These are phyloP conservation scores for Heliocybe sulcata DNA, from an alignment of 1,284 basidiomycete species.

Conservation along the genomic window DNA sequence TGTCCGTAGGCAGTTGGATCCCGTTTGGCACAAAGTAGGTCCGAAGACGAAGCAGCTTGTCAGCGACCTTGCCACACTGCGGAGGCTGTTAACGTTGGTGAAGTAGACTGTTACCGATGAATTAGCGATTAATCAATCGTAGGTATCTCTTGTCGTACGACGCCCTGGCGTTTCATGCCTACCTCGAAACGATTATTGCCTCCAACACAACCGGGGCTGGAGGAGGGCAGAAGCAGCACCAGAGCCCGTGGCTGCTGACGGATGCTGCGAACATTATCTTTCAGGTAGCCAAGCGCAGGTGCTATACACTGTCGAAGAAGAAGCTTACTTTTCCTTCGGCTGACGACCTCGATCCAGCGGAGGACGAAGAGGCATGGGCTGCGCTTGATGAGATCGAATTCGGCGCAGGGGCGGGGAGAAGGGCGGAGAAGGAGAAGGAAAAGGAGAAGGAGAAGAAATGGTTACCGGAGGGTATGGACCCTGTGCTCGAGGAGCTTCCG, in stretches of 20 bases:
- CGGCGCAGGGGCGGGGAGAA: slow-evolving; percentile 10
- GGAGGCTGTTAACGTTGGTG: slow-evolving; percentile 76
- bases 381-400: slow-evolving; percentile 56
- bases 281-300: slow-evolving; percentile 71
- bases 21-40: slow-evolving; percentile 96
- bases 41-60: slow-evolving; percentile 90
- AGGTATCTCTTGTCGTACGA: slow-evolving; percentile 92
- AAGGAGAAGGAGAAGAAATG: slow-evolving; percentile 30
- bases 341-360: slow-evolving; percentile 29
- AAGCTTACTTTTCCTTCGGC: slow-evolving; percentile 9
- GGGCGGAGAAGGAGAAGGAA: not conserved
- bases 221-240: slow-evolving; percentile 54
- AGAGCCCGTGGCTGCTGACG: slow-evolving; percentile 83
- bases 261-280: slow-evolving; percentile 90
- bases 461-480: slow-evolving; percentile 77
- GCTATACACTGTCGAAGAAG: slow-evolving; percentile 45
- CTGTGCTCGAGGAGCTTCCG: slow-evolving; percentile 88
- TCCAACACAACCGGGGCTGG: slow-evolving; percentile 54
- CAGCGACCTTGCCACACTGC: slow-evolving; percentile 79
- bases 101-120: not conserved
- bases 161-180: slow-evolving; percentile 85
- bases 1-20: slow-evolving; percentile 84
- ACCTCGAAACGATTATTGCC: slow-evolving; percentile 86
- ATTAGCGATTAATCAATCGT: slow-evolving; percentile 1
- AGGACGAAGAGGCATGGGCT: slow-evolving; percentile 70